Conservation (phyloP, 2,329 filamentous ascomycete genomes). For the Monosporascus sp. region DNA sequence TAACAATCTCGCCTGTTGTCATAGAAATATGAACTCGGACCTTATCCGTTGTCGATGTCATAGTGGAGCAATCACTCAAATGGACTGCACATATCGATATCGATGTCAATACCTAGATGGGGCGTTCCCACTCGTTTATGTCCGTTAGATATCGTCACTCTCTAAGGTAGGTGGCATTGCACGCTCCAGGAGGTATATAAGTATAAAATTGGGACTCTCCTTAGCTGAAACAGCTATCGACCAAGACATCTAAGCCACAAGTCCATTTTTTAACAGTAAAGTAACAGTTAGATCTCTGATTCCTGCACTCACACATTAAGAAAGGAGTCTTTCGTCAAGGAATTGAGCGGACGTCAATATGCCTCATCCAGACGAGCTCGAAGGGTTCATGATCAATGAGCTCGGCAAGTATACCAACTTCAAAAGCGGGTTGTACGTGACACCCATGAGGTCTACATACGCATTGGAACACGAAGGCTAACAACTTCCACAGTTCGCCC, state of each 20-base stretch:
- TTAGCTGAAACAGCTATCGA: background rate
- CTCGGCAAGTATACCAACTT: constrained; percentile 24
- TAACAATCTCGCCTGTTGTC: too few relatives aligned
- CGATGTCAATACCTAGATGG: too few relatives aligned
- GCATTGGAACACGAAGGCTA: background rate
- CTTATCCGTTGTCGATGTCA: background rate
- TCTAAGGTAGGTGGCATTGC: background rate
- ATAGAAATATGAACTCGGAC: too few relatives aligned
- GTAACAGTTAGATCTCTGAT: background rate
- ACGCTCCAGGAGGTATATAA: background rate
- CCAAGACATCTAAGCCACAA: background rate
- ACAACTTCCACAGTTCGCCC: constrained; percentile 17
- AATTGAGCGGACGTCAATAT: constrained; percentile 11
- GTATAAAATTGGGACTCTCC: background rate
- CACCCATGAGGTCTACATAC: background rate
- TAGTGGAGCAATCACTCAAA: background rate
- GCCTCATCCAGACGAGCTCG: constrained; percentile 25
- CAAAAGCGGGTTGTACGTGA: constrained; percentile 23
- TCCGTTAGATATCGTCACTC: background rate
- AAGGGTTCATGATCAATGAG: constrained; percentile 28
- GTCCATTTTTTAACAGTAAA: background rate
- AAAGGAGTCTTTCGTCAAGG: background rate
- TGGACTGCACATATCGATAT: too few relatives aligned
- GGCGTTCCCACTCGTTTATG: background rate
- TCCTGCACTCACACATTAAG: background rate